Base-by-base conservation (phyloP, 176 grass and related monocot genomes). In the Echinochloa phyllopogon region DNA sequence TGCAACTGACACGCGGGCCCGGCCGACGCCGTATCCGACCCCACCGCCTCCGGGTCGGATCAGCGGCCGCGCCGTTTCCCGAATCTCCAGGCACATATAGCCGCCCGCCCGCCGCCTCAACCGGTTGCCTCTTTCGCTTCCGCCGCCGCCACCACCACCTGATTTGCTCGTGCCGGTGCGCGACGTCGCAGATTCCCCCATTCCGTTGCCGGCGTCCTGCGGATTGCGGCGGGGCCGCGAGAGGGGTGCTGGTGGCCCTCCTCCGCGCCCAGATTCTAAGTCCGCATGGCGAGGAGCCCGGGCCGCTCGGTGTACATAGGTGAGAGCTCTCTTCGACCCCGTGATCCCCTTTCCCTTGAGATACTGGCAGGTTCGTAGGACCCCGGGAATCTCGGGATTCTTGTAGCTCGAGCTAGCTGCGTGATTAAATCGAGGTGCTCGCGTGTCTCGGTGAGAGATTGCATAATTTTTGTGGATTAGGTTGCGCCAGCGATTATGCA, bases 271-370 rank as follows among this genome's bases (percentile, higher is more conserved):
- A 64, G 78, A 71, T 89, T 82, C 29, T 9, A 33, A 33, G 29
- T 3, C 11, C 0, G 11, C 45, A 96, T 93, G 94, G 72, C 89
- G 76, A 77, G 91, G 79, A 76, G 81, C 74, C 89, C 89, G 36
- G n/a, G 57, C 56, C 23, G 77, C 87, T 69, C 82, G 38, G 89
- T 94, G 77, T 96, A 80, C 86, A 61, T 93, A 75, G 94, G 94
- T 91, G 82, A 74, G 69, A 47, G 38, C 23, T 55, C 59, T 70
- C 43, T 24, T 56, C 16, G n/a, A 47, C 27, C 78, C 52, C 29
- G 3, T 45, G 20, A 47, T 80, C 9, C 64, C 47, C 17, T 14
- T 56, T 21, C 50, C 48, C 23, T 47, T 27, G 61, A 58, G 39
- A 14, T 49, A 14, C 33, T 4, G 20, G n/a, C 33, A 0, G n/a